Evolutionary conservation across 352 stramenopile species (phyloP).

Genomic region (Globisporangium nagaii): DNA sequence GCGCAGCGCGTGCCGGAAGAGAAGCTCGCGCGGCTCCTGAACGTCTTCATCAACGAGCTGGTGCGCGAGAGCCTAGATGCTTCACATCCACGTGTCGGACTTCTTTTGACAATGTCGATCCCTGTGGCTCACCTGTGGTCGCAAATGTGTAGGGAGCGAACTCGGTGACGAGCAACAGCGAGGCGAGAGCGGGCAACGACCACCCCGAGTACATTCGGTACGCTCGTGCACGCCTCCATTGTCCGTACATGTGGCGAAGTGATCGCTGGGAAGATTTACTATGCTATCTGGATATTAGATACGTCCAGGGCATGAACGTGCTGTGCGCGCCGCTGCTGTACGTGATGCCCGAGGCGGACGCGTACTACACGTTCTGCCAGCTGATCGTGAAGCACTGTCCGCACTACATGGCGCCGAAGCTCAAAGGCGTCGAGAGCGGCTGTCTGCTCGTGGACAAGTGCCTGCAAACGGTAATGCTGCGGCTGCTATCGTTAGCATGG

Average conservation of each 20-base stretch:
- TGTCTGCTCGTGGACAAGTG: conserved; percentile 83
- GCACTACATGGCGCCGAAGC: conserved; percentile 85
- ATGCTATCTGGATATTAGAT: too few relatives aligned
- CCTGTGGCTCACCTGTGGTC: not conserved
- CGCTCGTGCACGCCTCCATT: too few relatives aligned
- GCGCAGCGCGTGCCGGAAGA: conserved; percentile 84
- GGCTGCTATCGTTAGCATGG: not conserved
- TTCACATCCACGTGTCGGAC: too few relatives aligned
- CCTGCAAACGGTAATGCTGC: conserved; percentile 43
- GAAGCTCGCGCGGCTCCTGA: conserved; percentile 88
- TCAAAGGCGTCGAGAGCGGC: conserved; percentile 77
- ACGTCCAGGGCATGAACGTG: conserved; percentile 93
- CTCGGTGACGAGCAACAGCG: conserved; percentile 15
- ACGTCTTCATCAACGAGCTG: conserved; percentile 90
- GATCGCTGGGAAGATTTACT: too few relatives aligned
- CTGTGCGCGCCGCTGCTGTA: conserved; percentile 88
- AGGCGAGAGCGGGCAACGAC: conserved; percentile 9
- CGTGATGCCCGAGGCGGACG: conserved; percentile 88
- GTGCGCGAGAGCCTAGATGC: conserved; percentile 9
- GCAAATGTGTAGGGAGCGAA: conserved; percentile 16
- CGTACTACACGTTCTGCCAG: conserved; percentile 88
- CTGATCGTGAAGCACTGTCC: conserved; percentile 86
- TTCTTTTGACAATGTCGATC: too few relatives aligned
- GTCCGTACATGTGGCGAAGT: too few relatives aligned
- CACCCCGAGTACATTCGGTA: conserved; percentile 46